phyloP scores from a whole-genome alignment of 495 filamentous ascomycete genomes.

The Tuber indicum region DNA sequence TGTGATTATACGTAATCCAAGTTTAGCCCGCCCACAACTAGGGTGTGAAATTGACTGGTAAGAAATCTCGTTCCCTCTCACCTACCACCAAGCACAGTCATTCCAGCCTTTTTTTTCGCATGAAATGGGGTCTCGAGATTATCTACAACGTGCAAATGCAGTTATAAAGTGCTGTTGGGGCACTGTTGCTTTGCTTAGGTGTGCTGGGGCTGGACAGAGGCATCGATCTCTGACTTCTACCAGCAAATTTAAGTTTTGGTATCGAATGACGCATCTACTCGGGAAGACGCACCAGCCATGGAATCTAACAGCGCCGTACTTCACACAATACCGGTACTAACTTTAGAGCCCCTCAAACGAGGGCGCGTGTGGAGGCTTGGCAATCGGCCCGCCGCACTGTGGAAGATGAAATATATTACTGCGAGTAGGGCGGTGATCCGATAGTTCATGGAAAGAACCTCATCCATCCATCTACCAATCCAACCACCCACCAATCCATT shows the following conservation, averaged over 20 bases:
- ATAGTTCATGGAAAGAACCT: neutral
- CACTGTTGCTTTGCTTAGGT: neutral
- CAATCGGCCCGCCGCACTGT: neutral
- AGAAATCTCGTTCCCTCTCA: neutral
- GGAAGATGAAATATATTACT: neutral
- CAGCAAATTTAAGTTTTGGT: neutral
- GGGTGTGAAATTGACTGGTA: neutral
- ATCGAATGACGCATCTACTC: neutral
- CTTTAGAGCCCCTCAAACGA: neutral
- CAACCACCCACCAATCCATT: neutral
- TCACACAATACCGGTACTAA: neutral
- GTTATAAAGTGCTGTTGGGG: neutral
- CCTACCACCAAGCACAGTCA: neutral
- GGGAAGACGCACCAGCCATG: neutral
- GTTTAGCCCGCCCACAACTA: neutral
- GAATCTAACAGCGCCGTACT: neutral
- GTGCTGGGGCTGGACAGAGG: neutral
- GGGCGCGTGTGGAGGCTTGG: neutral
- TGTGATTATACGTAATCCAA: neutral
- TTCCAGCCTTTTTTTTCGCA: neutral
- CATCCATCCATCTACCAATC: neutral
- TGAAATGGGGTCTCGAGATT: neutral
- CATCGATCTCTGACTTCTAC: neutral
- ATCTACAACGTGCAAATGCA: neutral
- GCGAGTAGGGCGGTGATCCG: neutral